Conservation (phyloP, 2,329 filamentous ascomycete species). For the Curvularia hawaiiensis region DNA sequence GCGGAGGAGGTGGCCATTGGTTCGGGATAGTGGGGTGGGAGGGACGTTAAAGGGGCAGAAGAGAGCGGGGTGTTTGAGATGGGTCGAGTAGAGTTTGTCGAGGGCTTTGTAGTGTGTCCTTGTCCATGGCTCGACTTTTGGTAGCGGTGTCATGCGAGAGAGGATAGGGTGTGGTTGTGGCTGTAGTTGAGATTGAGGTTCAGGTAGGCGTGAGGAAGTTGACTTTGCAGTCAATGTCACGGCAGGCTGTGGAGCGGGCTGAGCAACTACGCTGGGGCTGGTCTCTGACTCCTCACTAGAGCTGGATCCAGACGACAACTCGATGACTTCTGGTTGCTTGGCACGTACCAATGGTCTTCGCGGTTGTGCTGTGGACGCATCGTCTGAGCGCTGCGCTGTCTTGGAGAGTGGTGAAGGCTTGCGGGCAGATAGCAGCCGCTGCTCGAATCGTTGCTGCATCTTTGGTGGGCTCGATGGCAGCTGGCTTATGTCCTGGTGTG, state of each 20-base stretch:
- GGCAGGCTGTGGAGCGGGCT: slow-evolving; percentile 8
- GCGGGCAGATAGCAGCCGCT: slow-evolving; percentile 25
- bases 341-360: background rate
- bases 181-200: slow-evolving; percentile 14
- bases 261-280: slow-evolving; percentile 9
- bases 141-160: slow-evolving; percentile 34
- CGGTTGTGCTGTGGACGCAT: background rate
- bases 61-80: slow-evolving; percentile 38
- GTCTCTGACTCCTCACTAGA: slow-evolving; percentile 8
- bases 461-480: slow-evolving; percentile 32
- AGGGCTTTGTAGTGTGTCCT: slow-evolving; percentile 48
- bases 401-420: slow-evolving; percentile 20
- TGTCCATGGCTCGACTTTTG: slow-evolving; percentile 47
- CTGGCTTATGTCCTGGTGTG: slow-evolving; percentile 23
- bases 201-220: slow-evolving; percentile 2
- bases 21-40: slow-evolving; percentile 25
- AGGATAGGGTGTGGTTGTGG: slow-evolving; percentile 36
- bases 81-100: slow-evolving; percentile 42
- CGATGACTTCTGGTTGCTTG: slow-evolving; percentile 6
- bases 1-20: slow-evolving; percentile 39
- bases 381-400: slow-evolving; percentile 1
- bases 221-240: slow-evolving; percentile 5
- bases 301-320: slow-evolving; percentile 5
- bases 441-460: slow-evolving; percentile 22
- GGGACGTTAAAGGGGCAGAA: slow-evolving; percentile 36